Conservation (phyloP, 139 green algal genomes). For the Diplosphaera chodatii region DNA sequence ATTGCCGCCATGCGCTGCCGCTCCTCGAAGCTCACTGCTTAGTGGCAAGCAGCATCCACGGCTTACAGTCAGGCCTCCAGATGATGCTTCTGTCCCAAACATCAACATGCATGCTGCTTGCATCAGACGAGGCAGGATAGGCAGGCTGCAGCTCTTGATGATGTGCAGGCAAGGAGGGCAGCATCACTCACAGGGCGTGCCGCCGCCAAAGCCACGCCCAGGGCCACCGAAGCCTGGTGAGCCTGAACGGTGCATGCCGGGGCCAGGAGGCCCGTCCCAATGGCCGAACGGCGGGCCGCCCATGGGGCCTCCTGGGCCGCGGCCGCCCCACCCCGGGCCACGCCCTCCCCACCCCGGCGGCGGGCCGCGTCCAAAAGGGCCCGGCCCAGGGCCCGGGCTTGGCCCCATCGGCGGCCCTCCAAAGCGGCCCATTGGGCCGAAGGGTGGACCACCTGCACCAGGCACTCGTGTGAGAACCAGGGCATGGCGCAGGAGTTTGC, state of each 20-base stretch:
- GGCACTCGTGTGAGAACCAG: too few relatives aligned
- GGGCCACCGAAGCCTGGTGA: neutral
- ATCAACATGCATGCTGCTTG: too few relatives aligned
- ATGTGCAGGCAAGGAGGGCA: too few relatives aligned
- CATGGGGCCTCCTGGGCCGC: neutral
- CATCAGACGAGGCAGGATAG: too few relatives aligned
- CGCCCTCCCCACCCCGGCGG: neutral
- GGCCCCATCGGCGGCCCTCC: neutral
- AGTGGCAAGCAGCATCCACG: too few relatives aligned
- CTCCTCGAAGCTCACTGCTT: neutral
- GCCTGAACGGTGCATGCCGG: neutral
- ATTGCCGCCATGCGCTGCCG: neutral
- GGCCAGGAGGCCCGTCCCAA: neutral
- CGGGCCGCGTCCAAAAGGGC: neutral
- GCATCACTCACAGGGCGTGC: neutral
- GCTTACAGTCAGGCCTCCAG: too few relatives aligned
- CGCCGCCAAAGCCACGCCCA: neutral
- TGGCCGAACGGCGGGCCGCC: neutral
- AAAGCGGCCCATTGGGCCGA: neutral
- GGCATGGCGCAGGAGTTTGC: too few relatives aligned
- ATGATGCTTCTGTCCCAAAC: too few relatives aligned
- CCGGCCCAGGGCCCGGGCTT: too few relatives aligned
- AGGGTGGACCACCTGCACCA: neutral
- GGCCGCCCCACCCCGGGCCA: too few relatives aligned
- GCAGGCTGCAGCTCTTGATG: too few relatives aligned